A percentile compares a stretch with the other conserved stretches of the same genome.
Evolutionary conservation across 257 asterid species (phyloP).

Genomic region (Henckelia pumila): DNA sequence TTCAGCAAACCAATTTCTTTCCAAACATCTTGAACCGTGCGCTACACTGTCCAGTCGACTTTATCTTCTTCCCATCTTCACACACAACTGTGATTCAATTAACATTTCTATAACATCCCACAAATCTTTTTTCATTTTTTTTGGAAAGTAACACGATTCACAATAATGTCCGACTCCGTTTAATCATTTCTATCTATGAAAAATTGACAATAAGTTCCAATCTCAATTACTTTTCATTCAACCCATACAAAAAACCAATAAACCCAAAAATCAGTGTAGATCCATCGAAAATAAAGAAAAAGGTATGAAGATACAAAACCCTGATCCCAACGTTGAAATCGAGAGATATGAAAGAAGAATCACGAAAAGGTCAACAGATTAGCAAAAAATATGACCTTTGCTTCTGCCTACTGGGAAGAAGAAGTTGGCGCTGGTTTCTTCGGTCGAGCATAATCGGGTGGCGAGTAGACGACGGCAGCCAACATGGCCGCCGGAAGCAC

Average conservation of each 20-base stretch:
- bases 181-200: background rate
- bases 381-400: conserved; percentile 3
- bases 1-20: background rate
- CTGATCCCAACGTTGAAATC: conserved; percentile 2
- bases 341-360: background rate
- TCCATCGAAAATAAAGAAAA: conserved; percentile 6
- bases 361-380: conserved; percentile 1
- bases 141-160: background rate
- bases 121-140: background rate
- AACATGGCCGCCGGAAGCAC: conserved; percentile 54
- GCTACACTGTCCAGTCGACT: background rate
- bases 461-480: conserved; percentile 49
- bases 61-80: conserved; percentile 8
- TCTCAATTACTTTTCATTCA: conserved; percentile 1
- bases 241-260: background rate
- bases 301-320: conserved; percentile 16
- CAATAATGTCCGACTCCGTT: background rate
- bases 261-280: conserved; percentile 10
- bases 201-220: background rate
- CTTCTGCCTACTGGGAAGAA: conserved; percentile 18
- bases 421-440: conserved; percentile 26
- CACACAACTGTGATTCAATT: background rate
- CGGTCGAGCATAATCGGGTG: conserved; percentile 40
- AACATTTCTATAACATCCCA: background rate
- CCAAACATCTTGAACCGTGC: background rate